Base-by-base conservation (phyloP, 129 eudicot genomes). In the Flaveria bidentis region DNA sequence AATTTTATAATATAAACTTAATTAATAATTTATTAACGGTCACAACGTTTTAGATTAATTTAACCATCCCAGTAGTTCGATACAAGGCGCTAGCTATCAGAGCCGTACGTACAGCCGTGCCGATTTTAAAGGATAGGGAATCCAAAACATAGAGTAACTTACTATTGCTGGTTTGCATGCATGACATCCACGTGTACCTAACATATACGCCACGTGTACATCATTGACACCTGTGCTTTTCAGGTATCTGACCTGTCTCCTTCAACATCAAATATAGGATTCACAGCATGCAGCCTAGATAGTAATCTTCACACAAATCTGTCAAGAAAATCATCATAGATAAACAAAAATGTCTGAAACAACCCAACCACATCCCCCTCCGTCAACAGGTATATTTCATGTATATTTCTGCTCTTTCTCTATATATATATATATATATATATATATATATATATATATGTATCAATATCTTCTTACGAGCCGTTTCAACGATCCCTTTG, bases 121-220 rank as follows among this genome's bases (percentile, higher is more conserved):
- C 57, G 52, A 74, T 10, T 49, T 75, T 75, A 5, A 69, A 69
- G 56, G 71, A 58, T 28, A 78, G 61, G 20, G 51, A 30, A 23
- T 10, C 55, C 65, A 6, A 72, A 20, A 57, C 26, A 53, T 16
- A 65, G 44, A 52, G 45, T 14, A 50, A 25, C 41, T 36, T 36
- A 16, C 30, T 15, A 51, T 45, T 14, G 63, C 22, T 17, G 18
- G 68, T 41, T 6, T 17, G 69, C 70, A 78, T 74, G 87, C 86
- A 82, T 82, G 86, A 60, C 77, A 52, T 84, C 88, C 94, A 88
- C 90, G 90, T 84, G 39, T 52, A 46, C 7, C 44, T 25, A 6
- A 6, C 1, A 28, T 11, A 4, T 5, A 14, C 41, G 44, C 67
- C 84, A 83, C 85, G 84, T 76, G 79, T 81, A 65, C 8, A 50